Conservation (phyloP, 2,329 filamentous ascomycete genomes). For the Kalaharituber pfeilii region DNA sequence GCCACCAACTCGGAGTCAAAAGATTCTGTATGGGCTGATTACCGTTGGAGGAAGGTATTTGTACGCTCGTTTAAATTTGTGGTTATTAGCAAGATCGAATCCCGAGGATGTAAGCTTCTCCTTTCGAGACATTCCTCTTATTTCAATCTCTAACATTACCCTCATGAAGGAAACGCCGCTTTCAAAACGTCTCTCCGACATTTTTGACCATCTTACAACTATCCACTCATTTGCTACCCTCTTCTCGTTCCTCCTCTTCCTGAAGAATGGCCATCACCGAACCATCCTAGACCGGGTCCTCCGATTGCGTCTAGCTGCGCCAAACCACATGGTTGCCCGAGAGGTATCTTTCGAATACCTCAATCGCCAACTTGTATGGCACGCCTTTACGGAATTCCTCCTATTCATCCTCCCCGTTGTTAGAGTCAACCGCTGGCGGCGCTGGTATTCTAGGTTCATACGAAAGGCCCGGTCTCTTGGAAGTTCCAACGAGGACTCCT, state of each 20-base stretch:
- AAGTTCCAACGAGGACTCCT: constrained; percentile 30
- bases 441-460: constrained; percentile 79
- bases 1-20: constrained; percentile 65
- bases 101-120: constrained; percentile 13
- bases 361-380: constrained; percentile 95
- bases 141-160: neutral
- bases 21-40: constrained; percentile 62
- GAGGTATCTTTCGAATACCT: constrained; percentile 96
- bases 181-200: constrained; percentile 41
- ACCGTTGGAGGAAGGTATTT: constrained; percentile 78
- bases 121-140: neutral
- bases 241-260: constrained; percentile 72
- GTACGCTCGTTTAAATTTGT: constrained; percentile 28
- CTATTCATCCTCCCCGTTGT: constrained; percentile 93
- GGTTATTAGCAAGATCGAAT: constrained; percentile 14
- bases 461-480: constrained; percentile 55
- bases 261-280: constrained; percentile 77
- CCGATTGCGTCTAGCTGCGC: constrained; percentile 67
- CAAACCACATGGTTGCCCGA: constrained; percentile 66
- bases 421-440: constrained; percentile 78
- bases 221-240: constrained; percentile 68
- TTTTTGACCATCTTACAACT: constrained; percentile 53
- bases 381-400: constrained; percentile 98
- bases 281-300: constrained; percentile 76
- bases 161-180: constrained; percentile 19